Evolutionary conservation across 768 basidiomycete genomes (phyloP).

Genomic region (Mycena galericulata): DNA sequence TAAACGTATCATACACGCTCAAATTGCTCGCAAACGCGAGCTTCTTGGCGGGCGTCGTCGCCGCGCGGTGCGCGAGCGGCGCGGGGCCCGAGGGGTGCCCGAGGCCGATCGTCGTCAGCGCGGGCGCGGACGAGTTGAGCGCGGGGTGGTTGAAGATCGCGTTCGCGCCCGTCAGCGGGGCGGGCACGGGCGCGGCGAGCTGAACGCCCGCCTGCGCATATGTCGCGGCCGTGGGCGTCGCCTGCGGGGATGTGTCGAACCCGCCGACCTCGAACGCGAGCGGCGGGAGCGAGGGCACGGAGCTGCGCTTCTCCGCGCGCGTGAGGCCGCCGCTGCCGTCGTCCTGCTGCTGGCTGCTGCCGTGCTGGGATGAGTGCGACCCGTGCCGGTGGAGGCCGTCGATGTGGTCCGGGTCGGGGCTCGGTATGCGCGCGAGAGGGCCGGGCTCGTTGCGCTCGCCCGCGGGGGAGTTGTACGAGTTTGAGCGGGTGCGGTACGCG

Average conservation of each 20-base stretch:
- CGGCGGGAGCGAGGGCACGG: constrained; percentile 31
- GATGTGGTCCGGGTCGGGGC: constrained; percentile 87
- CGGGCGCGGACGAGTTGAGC: constrained; percentile 88
- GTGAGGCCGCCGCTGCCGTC: constrained; percentile 12
- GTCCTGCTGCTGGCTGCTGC: no score
- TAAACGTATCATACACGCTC: constrained; percentile 98
- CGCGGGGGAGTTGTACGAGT: constrained; percentile 79
- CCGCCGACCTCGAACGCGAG: constrained; percentile 25
- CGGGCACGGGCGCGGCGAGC: constrained; percentile 21
- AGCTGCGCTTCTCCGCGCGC: constrained; percentile 22
- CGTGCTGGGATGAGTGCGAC: constrained; percentile 62
- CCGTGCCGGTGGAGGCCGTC: constrained; percentile 85
- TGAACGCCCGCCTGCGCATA: constrained; percentile 10
- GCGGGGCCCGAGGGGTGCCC: constrained; percentile 51
- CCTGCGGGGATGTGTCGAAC: constrained; percentile 30
- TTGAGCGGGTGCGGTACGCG: constrained; percentile 75
- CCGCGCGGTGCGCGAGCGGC: constrained; percentile 76
- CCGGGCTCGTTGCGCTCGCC: constrained; percentile 67
- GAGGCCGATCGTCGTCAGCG: constrained; percentile 70
- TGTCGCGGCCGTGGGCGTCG: constrained; percentile 32
- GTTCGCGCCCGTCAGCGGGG: constrained; percentile 41
- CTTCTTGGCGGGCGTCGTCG: constrained; percentile 76
- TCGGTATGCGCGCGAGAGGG: constrained; percentile 84
- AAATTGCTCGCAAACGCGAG: constrained; percentile 92
- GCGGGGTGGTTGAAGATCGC: constrained; percentile 79